phyloP scores from a whole-genome alignment of 148 eudicot species.

The Euryodendron excelsum region DNA sequence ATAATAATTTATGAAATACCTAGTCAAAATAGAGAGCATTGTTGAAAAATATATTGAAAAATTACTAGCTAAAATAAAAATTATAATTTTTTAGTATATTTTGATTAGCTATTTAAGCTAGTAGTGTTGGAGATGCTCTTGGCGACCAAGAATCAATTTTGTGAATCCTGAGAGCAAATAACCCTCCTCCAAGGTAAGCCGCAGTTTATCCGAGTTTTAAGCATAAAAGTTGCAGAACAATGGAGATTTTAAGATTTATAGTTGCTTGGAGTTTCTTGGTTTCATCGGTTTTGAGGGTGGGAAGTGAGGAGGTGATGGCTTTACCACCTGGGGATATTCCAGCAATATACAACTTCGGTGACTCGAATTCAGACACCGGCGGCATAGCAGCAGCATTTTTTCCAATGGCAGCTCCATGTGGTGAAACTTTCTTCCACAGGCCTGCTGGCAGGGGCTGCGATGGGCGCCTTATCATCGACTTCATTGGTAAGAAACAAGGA shows the following conservation, averaged over 20 bases:
- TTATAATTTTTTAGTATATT: no score
- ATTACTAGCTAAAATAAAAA: no score
- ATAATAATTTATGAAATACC: no score
- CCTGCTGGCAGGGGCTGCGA: constrained; percentile 37
- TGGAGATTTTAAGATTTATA: constrained; percentile 15
- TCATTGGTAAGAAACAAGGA: constrained; percentile 28
- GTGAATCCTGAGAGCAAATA: no score
- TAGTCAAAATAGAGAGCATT: no score
- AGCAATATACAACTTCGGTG: constrained; percentile 35
- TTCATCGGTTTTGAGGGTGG: constrained; percentile 2
- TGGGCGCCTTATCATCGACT: constrained; percentile 49
- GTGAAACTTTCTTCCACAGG: constrained; percentile 27
- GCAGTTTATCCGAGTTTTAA: no score
- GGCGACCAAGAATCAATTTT: no score
- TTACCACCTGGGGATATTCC: constrained; percentile 1
- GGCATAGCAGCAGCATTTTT: constrained; percentile 28
- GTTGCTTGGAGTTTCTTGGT: background rate
- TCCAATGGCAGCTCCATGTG: constrained; percentile 11
- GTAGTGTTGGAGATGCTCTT: no score
- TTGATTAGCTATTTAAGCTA: no score
- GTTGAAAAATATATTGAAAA: no score
- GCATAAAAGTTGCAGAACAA: background rate
- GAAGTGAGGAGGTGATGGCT: constrained; percentile 4
- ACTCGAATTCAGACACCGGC: constrained; percentile 36
- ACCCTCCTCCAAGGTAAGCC: background rate